Evolutionary conservation across 371 early-diverging fungal genomes (phyloP), one percentile per base, ranked within the genome.

Genomic region (Rhizomucor pusillus): DNA sequence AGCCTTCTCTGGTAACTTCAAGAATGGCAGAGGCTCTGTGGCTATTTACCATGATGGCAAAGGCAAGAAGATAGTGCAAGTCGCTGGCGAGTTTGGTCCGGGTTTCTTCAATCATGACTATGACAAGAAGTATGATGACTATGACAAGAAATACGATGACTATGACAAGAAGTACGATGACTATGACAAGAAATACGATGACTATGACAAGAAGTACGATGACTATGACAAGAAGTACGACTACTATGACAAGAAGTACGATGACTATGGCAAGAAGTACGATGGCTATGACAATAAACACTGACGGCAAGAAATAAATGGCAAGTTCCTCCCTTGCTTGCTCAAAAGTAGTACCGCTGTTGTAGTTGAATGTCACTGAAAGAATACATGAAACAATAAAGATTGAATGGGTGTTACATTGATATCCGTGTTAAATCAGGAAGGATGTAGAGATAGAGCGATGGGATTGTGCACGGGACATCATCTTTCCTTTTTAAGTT

Each of bases 141-240:
- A 25, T 34, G 48, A 48, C 33, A 34, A 24, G 19, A 12, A 34
- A 12, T 20, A 25, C 14, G 23, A 43, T 20, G 24, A 50, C 43
- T 22, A 43, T 18, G 43, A 49, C 29, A 44, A 19, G 41, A 43
- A 34, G 43, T 34, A 49, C 22, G 40, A 57, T 23, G 40, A 39
- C 14, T 9, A 47, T 22, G 39, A 11, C 14, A 56, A 48, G 37
- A 16, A 56, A 40, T 23, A 56, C 46, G 43, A 14, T 11, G 37
- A 37, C 9, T 9, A 37, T 11, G 14, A 14, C 9, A 37, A 37
- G 37, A 14, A 37, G 37, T 9, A 37, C 9, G 37, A 37, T 11
- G 11, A 37, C 37, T 37, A 11, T 37, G 37, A 37, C 11, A 37
- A 37, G 37, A 37, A 37, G 37, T 14, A 37, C 37, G 37, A 37